Percentiles rank a stretch among this genome's conserved stretches.
Conservation (phyloP, 768 basidiomycete genomes). For the Trametes cubensis region DNA sequence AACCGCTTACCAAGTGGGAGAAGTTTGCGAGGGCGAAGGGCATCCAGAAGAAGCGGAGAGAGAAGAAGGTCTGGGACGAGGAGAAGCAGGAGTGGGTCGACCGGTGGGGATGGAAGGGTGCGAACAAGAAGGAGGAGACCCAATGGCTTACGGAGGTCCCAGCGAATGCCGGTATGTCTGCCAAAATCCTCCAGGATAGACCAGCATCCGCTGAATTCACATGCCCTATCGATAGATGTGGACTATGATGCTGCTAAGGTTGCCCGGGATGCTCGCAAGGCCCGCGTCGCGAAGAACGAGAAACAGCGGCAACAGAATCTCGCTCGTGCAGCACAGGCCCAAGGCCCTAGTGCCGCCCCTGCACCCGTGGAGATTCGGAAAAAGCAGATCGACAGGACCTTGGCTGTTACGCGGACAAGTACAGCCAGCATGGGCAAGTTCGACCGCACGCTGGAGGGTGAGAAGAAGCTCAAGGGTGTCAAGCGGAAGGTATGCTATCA, state of each 20-base stretch:
- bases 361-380: constrained; percentile 52
- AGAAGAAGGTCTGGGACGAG: constrained; percentile 91
- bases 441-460: constrained; percentile 87
- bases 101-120: constrained; percentile 87
- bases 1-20: constrained; percentile 96
- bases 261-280: constrained; percentile 79
- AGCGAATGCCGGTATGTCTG: constrained; percentile 67
- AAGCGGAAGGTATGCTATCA: constrained; percentile 80
- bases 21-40: constrained; percentile 93
- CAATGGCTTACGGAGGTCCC: constrained; percentile 95
- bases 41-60: constrained; percentile 76
- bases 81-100: constrained; percentile 91
- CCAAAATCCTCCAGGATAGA: not conserved
- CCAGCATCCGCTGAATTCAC: not conserved
- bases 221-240: constrained; percentile 50
- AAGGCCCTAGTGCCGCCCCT: constrained; percentile 19
- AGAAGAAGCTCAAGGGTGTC: constrained; percentile 83
- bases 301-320: constrained; percentile 73
- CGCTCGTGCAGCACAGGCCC: constrained; percentile 53
- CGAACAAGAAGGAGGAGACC: constrained; percentile 83
- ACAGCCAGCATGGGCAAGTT: constrained; percentile 97
- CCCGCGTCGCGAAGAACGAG: constrained; percentile 82
- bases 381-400: constrained; percentile 70
- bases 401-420: constrained; percentile 76
- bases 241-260: constrained; percentile 79